Conservation (phyloP, 805 yeast species). For the Crinitomyces ghanaensis region DNA sequence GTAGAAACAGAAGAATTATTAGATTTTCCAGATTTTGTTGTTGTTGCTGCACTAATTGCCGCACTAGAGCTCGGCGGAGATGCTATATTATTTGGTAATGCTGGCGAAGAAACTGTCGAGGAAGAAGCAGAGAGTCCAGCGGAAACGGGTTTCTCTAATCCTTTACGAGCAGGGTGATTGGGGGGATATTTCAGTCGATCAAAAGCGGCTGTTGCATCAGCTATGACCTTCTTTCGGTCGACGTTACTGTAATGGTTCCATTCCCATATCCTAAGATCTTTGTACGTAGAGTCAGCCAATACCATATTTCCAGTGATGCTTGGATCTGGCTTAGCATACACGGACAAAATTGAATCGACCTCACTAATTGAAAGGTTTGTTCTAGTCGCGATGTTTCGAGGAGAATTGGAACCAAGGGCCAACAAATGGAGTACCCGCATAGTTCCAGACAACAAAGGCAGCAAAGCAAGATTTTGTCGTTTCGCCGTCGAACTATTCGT, state of each 20-base stretch:
- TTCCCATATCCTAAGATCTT: slow-evolving; percentile 27
- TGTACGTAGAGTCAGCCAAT: slow-evolving; percentile 21
- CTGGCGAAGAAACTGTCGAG: neutral
- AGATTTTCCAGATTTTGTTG: neutral
- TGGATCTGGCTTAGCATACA: slow-evolving; percentile 24
- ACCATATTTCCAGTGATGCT: slow-evolving; percentile 19
- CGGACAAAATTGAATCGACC: slow-evolving; percentile 21
- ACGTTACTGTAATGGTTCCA: slow-evolving; percentile 26
- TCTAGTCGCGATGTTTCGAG: slow-evolving; percentile 22
- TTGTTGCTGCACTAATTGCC: neutral
- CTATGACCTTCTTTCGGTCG: slow-evolving; percentile 23
- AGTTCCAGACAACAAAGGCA: slow-evolving; percentile 17
- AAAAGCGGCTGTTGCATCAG: slow-evolving; percentile 22
- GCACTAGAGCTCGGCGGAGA: neutral
- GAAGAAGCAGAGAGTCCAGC: too few relatives aligned
- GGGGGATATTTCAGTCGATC: slow-evolving; percentile 20
- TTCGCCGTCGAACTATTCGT: too few relatives aligned
- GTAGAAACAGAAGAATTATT: neutral
- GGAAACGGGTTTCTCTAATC: slow-evolving; percentile 25
- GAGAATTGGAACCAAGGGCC: slow-evolving; percentile 38
- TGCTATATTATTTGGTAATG: neutral
- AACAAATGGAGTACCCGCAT: slow-evolving; percentile 34
- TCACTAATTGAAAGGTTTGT: slow-evolving; percentile 23
- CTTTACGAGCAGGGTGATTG: slow-evolving; percentile 20
- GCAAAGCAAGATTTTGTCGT: slow-evolving; percentile 11